These are phyloP conservation scores for Millerozyma acaciae DNA, from an alignment of 805 yeast genomes.

Conservation along the genomic window DNA sequence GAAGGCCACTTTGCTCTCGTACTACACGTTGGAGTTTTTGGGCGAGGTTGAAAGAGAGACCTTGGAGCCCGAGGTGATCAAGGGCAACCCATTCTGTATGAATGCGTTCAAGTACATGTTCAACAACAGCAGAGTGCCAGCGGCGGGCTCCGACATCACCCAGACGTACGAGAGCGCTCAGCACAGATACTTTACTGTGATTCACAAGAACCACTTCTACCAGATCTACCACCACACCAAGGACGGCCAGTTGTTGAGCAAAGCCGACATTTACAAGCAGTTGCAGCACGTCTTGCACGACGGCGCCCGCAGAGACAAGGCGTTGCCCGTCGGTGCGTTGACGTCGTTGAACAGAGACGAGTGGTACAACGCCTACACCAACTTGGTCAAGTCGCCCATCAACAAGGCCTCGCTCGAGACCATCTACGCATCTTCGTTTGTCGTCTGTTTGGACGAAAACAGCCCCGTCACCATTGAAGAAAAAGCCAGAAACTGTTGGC, in stretches of 20 bases:
- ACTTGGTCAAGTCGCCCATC: slow-evolving; percentile 54
- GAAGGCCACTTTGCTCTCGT: slow-evolving; percentile 74
- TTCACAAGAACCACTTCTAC: slow-evolving; percentile 75
- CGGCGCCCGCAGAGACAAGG: slow-evolving; percentile 35
- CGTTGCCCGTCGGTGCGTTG: slow-evolving; percentile 68
- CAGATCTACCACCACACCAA: slow-evolving; percentile 58
- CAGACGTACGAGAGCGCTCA: slow-evolving; percentile 44
- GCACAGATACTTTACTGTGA: slow-evolving; percentile 68
- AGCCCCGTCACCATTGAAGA: slow-evolving; percentile 76
- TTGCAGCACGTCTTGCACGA: slow-evolving; percentile 44
- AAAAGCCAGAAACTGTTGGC: slow-evolving; percentile 85
- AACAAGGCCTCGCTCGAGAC: slow-evolving; percentile 60
- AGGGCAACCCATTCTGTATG: slow-evolving; percentile 88
- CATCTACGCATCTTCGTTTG: slow-evolving; percentile 75
- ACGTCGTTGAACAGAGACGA: slow-evolving; percentile 83
- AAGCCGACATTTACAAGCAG: slow-evolving; percentile 52
- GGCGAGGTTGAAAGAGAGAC: slow-evolving; percentile 63
- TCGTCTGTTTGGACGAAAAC: slow-evolving; percentile 72
- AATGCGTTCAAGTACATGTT: slow-evolving; percentile 88
- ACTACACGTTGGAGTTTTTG: slow-evolving; percentile 66
- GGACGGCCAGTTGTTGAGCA: slow-evolving; percentile 42
- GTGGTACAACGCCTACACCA: slow-evolving; percentile 61
- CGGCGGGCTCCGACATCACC: slow-evolving; percentile 58
- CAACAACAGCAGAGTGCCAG: slow-evolving; percentile 83
- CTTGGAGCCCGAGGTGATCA: slow-evolving; percentile 75